Base-by-base conservation (phyloP, 805 yeast species). In the Starmerella gropengiesseri region DNA sequence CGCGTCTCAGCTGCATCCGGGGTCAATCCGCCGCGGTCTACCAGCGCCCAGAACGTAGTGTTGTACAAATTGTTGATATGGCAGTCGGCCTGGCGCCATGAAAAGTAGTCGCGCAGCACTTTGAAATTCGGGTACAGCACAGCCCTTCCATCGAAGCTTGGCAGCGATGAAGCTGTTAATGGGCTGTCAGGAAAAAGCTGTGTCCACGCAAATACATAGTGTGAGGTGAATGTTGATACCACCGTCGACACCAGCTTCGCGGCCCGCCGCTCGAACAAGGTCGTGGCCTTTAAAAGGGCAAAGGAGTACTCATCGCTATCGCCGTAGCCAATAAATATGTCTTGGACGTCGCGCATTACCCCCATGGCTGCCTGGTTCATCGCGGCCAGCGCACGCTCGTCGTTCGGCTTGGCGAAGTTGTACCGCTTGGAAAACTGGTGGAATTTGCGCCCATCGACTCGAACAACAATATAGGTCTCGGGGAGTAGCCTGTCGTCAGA, bases 221-320 rank as follows among this genome's bases (percentile, higher is more conserved):
- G 72, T 1, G 93, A 77, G 0, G 94, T 78, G 58, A 85, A 84
- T 11, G 81, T 68, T 27, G 93, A 78, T 5, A 84, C 87, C 60
- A 91, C 78, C 1, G 93, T 76, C 2, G 91, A 73, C 0, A 82
- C 76, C 25, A 91, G 63, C 59, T 91, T 91, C 60, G 75, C 70
- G 48, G 81, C 87, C 46, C 98, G 64, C 54, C 97, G 67, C 51
- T 87, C 94, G 55, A 80, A 89, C 46, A 89, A 59, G 1, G 63
- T 63, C n/a, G 91, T 76, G 25, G 67, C 67, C 33, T 70, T 73
- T 26, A 76, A 65, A 40, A 91, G 62, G 5, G 89, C 71, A 60
- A 89, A 89, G 12, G 89, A 79, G 58, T 81, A 91, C 63, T 91
- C 98, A 60, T 91, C 98, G 29, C 94, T 80, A 55, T 91, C 97